Base-by-base conservation (phyloP, 192 early-diverging fungal species). In the Pilaira anomala region DNA sequence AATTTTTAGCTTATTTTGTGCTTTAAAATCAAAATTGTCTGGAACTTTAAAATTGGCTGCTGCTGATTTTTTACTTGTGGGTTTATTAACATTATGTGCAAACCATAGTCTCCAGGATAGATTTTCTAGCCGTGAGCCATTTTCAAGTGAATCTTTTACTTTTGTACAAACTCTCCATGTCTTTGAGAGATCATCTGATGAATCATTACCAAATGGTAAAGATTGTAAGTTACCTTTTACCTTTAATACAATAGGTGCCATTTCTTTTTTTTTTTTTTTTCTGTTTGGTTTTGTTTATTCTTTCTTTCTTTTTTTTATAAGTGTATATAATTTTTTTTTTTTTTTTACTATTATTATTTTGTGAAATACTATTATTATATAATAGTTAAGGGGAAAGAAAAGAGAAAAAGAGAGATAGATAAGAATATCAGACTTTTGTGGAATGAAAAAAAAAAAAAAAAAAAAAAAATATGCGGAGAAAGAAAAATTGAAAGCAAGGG, bases 21-120 rank as follows among this genome's bases (percentile, higher is more conserved):
- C 33, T 58, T 58, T 12, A 58, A 58, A 58, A 42, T 58, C 56
- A 14, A 58, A 42, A 40, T 58, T 21, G 18, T 58, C 56, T 36
- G 56, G 56, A 19, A 58, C 56, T 58, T 58, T 58, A 42, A 58
- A 58, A 25, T 58, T 42, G 19, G 29, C 18, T 19, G 33, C 14
- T 26, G 56, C 29, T 39, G 53, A 33, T 55, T 42, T 42, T 40
- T 18, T 24, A 24, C 13, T 16, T 33, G 53, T n/a, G 9, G 26
- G 3, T n/a, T 33, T 55, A 39, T 58, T 58, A 21, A 81, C 71
- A 63, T 87, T 80, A 51, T 92, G 90, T 65, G 88, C 76, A 63
- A 89, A 89, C 91, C 91, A 92, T 40, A 92, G 76, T 16, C 91
- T 76, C 91, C 91, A 92, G 16, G 89, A 91, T 61, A 91, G 80